Conservation (phyloP, 441 rosid genomes). For the Brassica balearica region DNA sequence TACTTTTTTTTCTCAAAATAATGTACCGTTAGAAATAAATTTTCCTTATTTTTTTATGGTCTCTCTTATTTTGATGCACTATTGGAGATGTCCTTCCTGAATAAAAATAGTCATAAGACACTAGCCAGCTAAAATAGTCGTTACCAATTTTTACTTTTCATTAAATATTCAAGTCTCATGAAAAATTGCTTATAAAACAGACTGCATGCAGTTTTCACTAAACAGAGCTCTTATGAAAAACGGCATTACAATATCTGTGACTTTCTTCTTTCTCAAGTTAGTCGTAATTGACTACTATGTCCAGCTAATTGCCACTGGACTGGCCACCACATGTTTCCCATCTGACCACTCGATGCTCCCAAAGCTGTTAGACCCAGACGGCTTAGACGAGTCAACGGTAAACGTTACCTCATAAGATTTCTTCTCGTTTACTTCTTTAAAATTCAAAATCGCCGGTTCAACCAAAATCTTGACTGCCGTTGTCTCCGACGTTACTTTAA, state of each 20-base stretch:
- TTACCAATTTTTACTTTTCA: too few species aligned
- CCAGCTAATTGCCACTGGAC: conserved; percentile 86
- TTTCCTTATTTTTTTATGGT: too few species aligned
- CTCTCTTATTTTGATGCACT: too few species aligned
- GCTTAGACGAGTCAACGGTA: conserved; percentile 48
- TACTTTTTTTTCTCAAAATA: too few species aligned
- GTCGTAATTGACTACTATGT: conserved; percentile 39
- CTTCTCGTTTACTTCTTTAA: conserved; percentile 62
- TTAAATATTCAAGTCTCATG: too few species aligned
- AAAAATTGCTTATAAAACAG: neutral
- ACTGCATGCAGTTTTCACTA: neutral
- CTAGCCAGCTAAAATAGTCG: too few species aligned
- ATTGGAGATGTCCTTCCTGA: too few species aligned
- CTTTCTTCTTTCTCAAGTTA: neutral
- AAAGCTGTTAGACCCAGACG: conserved; percentile 44
- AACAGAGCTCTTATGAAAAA: neutral
- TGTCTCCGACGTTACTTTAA: conserved; percentile 44
- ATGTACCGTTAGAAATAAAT: too few species aligned
- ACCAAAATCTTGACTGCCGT: conserved; percentile 59
- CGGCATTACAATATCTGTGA: too few species aligned
- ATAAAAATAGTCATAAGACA: too few species aligned
- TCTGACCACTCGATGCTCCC: conserved; percentile 86
- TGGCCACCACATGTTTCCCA: conserved; percentile 69
- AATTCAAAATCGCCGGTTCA: conserved; percentile 64
- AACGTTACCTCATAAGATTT: conserved; percentile 70